Base-by-base conservation (phyloP, 192 early-diverging fungal species). In the Coemansia reversa region DNA sequence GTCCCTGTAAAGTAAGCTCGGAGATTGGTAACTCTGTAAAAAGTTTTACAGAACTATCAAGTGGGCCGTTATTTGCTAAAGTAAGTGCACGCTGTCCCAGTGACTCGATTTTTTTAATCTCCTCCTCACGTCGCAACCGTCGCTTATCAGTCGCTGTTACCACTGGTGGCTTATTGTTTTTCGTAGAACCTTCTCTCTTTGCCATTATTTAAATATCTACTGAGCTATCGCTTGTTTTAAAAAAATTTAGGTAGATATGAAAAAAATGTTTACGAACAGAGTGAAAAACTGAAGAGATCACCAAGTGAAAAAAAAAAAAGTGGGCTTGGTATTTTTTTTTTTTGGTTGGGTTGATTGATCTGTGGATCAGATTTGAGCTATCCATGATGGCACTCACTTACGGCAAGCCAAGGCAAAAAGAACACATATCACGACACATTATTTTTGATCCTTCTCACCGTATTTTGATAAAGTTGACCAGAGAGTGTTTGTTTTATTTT, bases 1-100 rank as follows among this genome's bases (percentile, higher is more conserved):
- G 84, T 16, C 94, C 97, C 53, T 84, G 69, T 20, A 83, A 57
- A 5, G 91, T 92, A 9, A 29, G 24, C 9, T 27, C 56, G 7
- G 77, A 79, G 33, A 79, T 74, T 5, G 77, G 77, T 39, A 79
- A 66, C 47, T 79, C 72, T 2, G 73, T 42, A 49, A 76, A 72
- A 20, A 66, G 62, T 48, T 66, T 71, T 50, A 55, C 53, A 18
- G 59, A 47, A 27, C 51, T 27, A 56, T 29, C 63, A 24, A 62
- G 56, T 4, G 72, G 70, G 4, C 66, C 68, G 2, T 51, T 27
- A 30, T 45, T 69, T 19, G 63, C 70, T 29, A 79, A 25, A 27
- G 62, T 64, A 5, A 79, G 67, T 3, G 63, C 74, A 3, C 75
- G 69, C 47, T 84, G 65, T 4, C 79, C 72, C 2, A 84, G 72